Evolutionary conservation across 2,329 filamentous ascomycete species (phyloP), one percentile per base, ranked within the genome.

Genomic region (Neofusicoccum umdonicola): DNA sequence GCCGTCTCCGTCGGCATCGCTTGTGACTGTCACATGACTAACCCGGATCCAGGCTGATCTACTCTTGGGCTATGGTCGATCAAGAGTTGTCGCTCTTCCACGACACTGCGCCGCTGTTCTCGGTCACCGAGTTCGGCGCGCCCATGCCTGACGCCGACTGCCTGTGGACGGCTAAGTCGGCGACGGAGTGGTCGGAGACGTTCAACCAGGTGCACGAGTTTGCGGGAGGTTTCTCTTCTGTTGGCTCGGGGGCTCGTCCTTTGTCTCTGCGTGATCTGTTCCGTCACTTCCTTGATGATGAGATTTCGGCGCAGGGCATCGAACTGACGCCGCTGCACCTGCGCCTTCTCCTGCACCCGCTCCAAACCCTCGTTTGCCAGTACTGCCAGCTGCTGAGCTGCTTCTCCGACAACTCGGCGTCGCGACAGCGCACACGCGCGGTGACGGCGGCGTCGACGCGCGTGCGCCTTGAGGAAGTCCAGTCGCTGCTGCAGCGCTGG

Each of bases 31-130:
- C 50, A 63, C 61, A 50, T 63, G 61, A 54, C 61, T 63, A 34
- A 63, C 61, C 12, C 48, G 4, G 27, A 39, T 47, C 6, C 54
- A 89, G 88, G 68, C 79, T 91, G 37, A 85, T 90, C n/a, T 90
- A 91, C 76, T 90, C 88, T 63, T 91, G 88, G 87, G 86, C 89
- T 19, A 89, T 90, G 85, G 83, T 90, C 27, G 89, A 92, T 71
- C 88, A 91, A 70, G 89, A 92, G 74, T 78, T 90, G 63, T 85
- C 86, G 54, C 78, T 90, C 8, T 90, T 90, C 76, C 83, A 89
- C 68, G 87, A 90, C 70, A 85, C 82, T 0, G 80, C 82, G 1
- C 86, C 87, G 0, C 77, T 90, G 37, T 84, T 91, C 64, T 85
- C 87, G 13, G 84, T 90, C 62, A 88, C 84, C 35, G 87, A 91